Conservation (phyloP, 306 rosid genomes). For the Corylus avellana region DNA sequence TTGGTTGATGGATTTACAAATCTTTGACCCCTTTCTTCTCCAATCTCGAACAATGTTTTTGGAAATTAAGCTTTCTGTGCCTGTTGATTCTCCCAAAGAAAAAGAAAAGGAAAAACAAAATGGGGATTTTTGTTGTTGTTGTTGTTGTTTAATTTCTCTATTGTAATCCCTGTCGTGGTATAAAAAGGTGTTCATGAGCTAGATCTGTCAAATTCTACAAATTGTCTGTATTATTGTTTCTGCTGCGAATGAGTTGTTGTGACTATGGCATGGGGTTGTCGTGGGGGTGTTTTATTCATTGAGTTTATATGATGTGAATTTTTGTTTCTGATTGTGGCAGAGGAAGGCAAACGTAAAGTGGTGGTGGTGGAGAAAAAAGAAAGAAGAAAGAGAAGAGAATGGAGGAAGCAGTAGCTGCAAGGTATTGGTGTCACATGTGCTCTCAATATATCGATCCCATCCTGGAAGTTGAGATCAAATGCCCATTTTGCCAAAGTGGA, state of each 20-base stretch:
- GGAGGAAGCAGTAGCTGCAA: constrained; percentile 59
- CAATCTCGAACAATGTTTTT: background rate
- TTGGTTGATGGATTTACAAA: background rate
- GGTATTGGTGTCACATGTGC: constrained; percentile 76
- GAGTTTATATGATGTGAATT: background rate
- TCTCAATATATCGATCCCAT: constrained; percentile 57
- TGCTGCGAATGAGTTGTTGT: background rate
- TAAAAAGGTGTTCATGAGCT: background rate
- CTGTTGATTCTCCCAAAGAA: background rate
- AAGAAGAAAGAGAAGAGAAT: constrained; percentile 15
- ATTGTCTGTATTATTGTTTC: background rate
- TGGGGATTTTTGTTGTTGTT: too few relatives aligned
- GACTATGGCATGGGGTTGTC: background rate
- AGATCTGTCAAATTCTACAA: background rate
- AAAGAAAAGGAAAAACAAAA: background rate
- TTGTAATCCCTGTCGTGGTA: background rate
- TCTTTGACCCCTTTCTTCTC: background rate
- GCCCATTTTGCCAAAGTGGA: constrained; percentile 66
- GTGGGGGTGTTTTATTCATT: background rate
- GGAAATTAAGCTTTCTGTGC: background rate
- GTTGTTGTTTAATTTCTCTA: background rate
- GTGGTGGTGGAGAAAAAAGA: constrained; percentile 11
- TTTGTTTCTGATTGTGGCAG: constrained; percentile 29
- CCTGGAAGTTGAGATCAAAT: constrained; percentile 58
- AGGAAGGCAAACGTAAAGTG: background rate